Evolutionary conservation across 2,329 filamentous ascomycete species (phyloP).

Genomic region (Exophiala sp.): DNA sequence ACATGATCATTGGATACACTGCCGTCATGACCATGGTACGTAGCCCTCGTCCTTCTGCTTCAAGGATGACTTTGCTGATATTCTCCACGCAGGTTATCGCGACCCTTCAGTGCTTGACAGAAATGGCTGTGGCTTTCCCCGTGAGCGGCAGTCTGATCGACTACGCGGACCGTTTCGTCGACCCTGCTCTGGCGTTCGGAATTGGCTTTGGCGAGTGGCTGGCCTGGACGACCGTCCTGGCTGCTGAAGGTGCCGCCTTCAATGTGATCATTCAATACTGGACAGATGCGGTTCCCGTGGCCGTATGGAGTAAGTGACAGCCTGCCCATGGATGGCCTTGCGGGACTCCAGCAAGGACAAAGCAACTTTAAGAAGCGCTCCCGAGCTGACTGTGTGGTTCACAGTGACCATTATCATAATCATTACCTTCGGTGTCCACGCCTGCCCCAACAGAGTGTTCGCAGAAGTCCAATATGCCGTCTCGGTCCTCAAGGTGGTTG

Average conservation of each 20-base stretch:
- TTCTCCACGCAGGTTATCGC: conserved; percentile 28
- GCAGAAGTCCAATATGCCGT: conserved; percentile 6
- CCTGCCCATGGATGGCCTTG: too few relatives aligned
- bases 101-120: conserved; percentile 31
- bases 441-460: conserved; percentile 43
- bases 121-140: conserved; percentile 38
- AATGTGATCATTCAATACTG: conserved; percentile 28
- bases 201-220: conserved; percentile 29
- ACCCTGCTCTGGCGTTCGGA: conserved; percentile 37
- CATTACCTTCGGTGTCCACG: conserved; percentile 39
- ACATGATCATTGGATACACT: conserved; percentile 34
- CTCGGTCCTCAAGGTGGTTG: conserved; percentile 3
- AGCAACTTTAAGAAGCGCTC: conserved; percentile 1
- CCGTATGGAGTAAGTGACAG: conserved; percentile 1
- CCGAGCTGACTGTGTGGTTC: not conserved
- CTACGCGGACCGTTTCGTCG: conserved; percentile 37
- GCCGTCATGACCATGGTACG: conserved; percentile 28
- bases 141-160: conserved; percentile 37
- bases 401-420: conserved; percentile 20
- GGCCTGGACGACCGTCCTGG: conserved; percentile 30
- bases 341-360: too few relatives aligned
- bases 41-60: not conserved
- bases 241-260: conserved; percentile 29
- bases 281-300: conserved; percentile 17
- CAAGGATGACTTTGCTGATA: not conserved